Conservation (phyloP, 2,329 filamentous ascomycete genomes). For the Xylaria sp. region DNA sequence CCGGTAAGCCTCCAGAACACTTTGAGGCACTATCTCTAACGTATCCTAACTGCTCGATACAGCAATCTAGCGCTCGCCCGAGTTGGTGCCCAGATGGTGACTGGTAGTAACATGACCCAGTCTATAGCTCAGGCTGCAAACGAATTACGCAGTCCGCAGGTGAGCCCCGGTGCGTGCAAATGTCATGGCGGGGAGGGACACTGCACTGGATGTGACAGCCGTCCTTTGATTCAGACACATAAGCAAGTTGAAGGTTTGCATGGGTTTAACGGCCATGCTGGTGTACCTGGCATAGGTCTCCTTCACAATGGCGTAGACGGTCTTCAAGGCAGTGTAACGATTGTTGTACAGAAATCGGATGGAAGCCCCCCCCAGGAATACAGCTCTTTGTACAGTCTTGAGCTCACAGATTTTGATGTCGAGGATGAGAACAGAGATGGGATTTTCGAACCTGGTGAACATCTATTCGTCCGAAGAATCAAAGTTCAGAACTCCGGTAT, state of each 20-base stretch:
- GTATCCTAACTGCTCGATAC: not conserved
- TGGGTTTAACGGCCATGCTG: conserved; percentile 20
- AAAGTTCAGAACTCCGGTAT: conserved; percentile 25
- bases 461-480: conserved; percentile 29
- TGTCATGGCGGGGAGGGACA: conserved; percentile 22
- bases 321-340: conserved; percentile 25
- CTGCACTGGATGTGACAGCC: conserved; percentile 26
- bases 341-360: conserved; percentile 25
- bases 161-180: conserved; percentile 19
- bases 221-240: conserved; percentile 21
- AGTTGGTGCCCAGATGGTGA: not conserved
- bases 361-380: conserved; percentile 26
- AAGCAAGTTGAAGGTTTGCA: conserved; percentile 22
- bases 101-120: not conserved
- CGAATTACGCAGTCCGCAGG: conserved; percentile 3
- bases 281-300: conserved; percentile 13
- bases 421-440: conserved; percentile 30
- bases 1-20: conserved; percentile 13
- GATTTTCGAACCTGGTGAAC: conserved; percentile 25
- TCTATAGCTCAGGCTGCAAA: conserved; percentile 3
- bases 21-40: conserved; percentile 10
- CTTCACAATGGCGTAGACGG: conserved; percentile 16
- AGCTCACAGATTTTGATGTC: conserved; percentile 23
- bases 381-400: conserved; percentile 26
- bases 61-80: conserved; percentile 5